Percentiles rank a stretch among this genome's conserved stretches.
These are phyloP conservation scores for Inonotus hispidus DNA, from an alignment of 1,284 basidiomycete species.

Conservation along the genomic window DNA sequence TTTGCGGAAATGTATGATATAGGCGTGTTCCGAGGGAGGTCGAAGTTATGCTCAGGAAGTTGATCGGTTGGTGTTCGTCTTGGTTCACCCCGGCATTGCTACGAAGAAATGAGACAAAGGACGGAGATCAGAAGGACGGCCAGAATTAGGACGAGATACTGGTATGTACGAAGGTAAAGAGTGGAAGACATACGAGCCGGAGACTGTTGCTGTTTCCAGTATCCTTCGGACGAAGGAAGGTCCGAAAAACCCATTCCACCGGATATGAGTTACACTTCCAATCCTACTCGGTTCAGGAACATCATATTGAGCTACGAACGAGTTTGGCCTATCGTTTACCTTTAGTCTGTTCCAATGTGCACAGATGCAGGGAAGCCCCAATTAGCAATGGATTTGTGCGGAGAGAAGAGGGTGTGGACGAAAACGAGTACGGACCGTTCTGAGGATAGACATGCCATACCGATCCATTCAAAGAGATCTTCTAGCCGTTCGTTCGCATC, in stretches of 20 bases:
- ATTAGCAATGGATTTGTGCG: too few species aligned
- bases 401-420: neutral
- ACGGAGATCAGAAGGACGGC: neutral
- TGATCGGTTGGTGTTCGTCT: neutral
- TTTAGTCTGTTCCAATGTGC: constrained; percentile 28
- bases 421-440: constrained; percentile 31
- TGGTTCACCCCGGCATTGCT: constrained; percentile 1
- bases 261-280: constrained; percentile 43
- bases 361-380: neutral
- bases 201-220: constrained; percentile 31
- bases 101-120: neutral
- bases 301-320: constrained; percentile 43
- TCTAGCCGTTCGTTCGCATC: constrained; percentile 44
- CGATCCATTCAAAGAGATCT: constrained; percentile 62
- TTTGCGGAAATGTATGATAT: constrained; percentile 42
- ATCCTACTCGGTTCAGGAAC: constrained; percentile 38
- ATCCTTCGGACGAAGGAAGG: constrained; percentile 45
- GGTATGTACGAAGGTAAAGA: too few species aligned
- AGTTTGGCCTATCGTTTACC: constrained; percentile 37
- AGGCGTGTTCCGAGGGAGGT: constrained; percentile 35
- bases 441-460: constrained; percentile 48
- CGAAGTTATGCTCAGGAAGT: constrained; percentile 7
- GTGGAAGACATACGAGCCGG: constrained; percentile 30
- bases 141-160: too few species aligned
- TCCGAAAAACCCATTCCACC: constrained; percentile 54